Percentiles rank a stretch among this genome's conserved stretches.
phyloP scores from a whole-genome alignment of 805 yeast genomes.

The Suhomyces pyralidae region DNA sequence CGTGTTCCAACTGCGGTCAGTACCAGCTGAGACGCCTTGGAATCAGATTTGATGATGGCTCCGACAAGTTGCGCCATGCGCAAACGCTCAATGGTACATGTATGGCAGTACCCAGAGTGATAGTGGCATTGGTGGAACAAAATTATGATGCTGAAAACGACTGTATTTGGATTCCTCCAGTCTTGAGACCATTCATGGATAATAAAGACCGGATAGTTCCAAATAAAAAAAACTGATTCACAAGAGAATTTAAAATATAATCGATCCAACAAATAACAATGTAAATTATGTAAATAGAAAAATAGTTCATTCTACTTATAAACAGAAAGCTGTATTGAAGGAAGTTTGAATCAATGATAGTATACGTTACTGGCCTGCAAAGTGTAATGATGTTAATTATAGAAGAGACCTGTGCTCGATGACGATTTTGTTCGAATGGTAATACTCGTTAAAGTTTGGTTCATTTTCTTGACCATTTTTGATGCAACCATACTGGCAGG shows the following conservation, averaged over 20 bases:
- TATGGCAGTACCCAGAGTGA: slow-evolving; percentile 88
- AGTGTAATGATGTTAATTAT: too few species aligned
- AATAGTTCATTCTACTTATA: too few species aligned
- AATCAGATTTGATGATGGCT: slow-evolving; percentile 47
- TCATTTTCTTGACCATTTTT: too few species aligned
- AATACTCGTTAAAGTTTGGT: too few species aligned
- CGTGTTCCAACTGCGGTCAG: slow-evolving; percentile 89
- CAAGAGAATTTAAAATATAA: background rate
- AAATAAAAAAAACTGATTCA: background rate
- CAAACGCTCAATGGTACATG: slow-evolving; percentile 95
- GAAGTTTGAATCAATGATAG: too few species aligned
- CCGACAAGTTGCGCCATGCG: slow-evolving; percentile 45
- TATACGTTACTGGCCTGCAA: too few species aligned
- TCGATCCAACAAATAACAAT: background rate
- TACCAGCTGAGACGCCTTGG: slow-evolving; percentile 84
- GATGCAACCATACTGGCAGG: too few species aligned
- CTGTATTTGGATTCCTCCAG: slow-evolving; percentile 62
- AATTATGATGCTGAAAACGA: slow-evolving; percentile 59
- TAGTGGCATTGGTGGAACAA: slow-evolving; percentile 87
- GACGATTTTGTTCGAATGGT: too few species aligned
- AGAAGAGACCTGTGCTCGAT: background rate
- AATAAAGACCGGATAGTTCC: slow-evolving; percentile 39
- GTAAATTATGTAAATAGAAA: background rate
- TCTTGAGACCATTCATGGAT: slow-evolving; percentile 70
- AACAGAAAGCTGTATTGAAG: too few species aligned